Evolutionary conservation across 2,329 filamentous ascomycete species (phyloP), one percentile per base, ranked within the genome.

Genomic region (Simplicillium aogashimaense): DNA sequence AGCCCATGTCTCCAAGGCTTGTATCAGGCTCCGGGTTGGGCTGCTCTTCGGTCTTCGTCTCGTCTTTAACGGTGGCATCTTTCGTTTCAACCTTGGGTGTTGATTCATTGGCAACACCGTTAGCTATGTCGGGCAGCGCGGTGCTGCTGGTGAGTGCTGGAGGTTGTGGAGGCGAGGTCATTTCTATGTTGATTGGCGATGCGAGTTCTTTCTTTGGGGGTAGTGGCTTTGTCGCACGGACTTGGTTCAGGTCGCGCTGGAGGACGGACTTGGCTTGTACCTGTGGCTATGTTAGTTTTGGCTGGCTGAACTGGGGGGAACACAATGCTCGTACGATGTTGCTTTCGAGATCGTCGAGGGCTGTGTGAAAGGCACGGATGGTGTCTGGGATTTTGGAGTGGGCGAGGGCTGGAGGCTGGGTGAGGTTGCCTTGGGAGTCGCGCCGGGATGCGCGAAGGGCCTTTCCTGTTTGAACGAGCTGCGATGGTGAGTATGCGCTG

Each of bases 381-480:
- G 64, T 63, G 33, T 71, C 67, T 28, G 63, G 58, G 40, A 74
- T 54, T 48, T 67, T 71, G 35, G 58, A 53, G 39, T 63, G 63
- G 51, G 50, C 55, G 31, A 50, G 53, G 45, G 53, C 53, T 28
- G 57, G 55, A 13, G 52, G 52, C 13, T 54, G 56, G 13, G 52
- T 50, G 13, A 61, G 44, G 34, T 60, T 60, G 42, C 59, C 64
- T 32, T 64, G 58, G 12, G 64, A 61, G 46, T 74, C 68, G 47
- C 64, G 68, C 25, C 61, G 59, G 30, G 66, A 67, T 2, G 67
- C 59, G 37, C 64, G 72, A 11, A 79, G 58, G 14, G 73, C 71
- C 52, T 74, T 80, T 13, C 74, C 75, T 2, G 70, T 74, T 53
- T 78, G 70, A 12, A 80, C 63, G 18, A 79, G 67, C 76, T 80